phyloP scores from a whole-genome alignment of 1,284 basidiomycete genomes.

The Fomitopsis schrenkii region DNA sequence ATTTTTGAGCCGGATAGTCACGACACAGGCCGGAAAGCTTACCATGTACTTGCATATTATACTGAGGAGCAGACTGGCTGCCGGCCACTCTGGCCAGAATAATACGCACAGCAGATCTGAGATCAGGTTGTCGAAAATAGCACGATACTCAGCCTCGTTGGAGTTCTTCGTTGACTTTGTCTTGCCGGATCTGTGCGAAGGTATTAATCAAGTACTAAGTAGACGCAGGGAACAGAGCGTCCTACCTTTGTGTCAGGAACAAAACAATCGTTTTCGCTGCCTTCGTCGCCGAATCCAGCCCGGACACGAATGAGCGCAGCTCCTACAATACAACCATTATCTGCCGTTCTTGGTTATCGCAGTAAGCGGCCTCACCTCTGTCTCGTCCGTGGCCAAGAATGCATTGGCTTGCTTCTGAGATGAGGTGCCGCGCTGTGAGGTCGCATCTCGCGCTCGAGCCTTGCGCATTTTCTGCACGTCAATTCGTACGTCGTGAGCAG shows the following conservation, averaged over 20 bases:
- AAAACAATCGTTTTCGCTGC: conserved; percentile 81
- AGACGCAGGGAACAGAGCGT: not conserved
- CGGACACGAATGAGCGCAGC: conserved; percentile 59
- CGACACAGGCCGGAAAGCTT: not conserved
- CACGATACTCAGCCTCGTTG: conserved; percentile 87
- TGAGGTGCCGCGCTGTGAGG: conserved; percentile 52
- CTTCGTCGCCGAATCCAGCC: conserved; percentile 76
- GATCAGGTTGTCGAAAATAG: conserved; percentile 88
- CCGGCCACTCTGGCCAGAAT: conserved; percentile 97
- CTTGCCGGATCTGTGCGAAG: conserved; percentile 58
- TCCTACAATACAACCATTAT: conserved; percentile 38
- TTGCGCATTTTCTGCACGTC: conserved; percentile 59
- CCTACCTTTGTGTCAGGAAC: conserved; percentile 78
- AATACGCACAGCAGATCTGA: conserved; percentile 86
- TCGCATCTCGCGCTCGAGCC: conserved; percentile 56
- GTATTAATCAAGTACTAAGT: not conserved
- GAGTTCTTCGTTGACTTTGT: conserved; percentile 83
- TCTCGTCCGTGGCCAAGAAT: conserved; percentile 63
- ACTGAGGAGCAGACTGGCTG: conserved; percentile 75
- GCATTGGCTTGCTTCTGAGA: conserved; percentile 42
- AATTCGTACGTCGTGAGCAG: conserved; percentile 73
- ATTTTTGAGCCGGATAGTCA: not conserved
- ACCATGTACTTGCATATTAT: conserved; percentile 85
- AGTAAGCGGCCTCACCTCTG: conserved; percentile 40
- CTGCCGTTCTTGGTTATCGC: not conserved